Conservation (phyloP, 257 asterid species). For the Misopates orontium region DNA sequence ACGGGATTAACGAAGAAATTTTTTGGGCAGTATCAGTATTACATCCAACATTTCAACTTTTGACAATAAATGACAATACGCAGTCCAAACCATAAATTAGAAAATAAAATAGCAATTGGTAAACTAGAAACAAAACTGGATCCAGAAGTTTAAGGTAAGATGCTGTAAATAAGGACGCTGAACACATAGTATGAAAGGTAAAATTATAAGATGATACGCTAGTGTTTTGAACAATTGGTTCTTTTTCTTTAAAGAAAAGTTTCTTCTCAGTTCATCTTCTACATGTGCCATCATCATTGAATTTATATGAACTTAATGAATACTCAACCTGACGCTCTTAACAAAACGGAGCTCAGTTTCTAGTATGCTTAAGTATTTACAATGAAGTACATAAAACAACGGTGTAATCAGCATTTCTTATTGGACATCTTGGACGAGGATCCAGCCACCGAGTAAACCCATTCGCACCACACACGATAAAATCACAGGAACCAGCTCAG, state of each 20-base stretch:
- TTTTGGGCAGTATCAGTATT: no score
- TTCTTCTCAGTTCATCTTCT: constrained; percentile 35
- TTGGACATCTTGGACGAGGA: constrained; percentile 24
- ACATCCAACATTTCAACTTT: no score
- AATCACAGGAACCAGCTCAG: constrained; percentile 19
- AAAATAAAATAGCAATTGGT: not conserved
- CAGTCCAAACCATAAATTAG: not conserved
- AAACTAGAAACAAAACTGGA: constrained; percentile 10
- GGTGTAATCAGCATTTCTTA: constrained; percentile 26
- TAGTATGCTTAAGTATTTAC: constrained; percentile 66
- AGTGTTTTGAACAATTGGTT: constrained; percentile 21
- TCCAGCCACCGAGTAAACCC: constrained; percentile 16
- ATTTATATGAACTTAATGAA: constrained; percentile 37
- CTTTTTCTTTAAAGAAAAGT: constrained; percentile 14
- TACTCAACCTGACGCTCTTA: constrained; percentile 51
- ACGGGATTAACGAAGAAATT: no score
- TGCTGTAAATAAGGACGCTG: no score
- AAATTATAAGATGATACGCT: constrained; percentile 12
- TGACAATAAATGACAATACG: no score
- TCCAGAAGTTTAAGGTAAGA: constrained; percentile 11
- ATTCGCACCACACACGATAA: constrained; percentile 16
- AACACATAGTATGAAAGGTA: not conserved
- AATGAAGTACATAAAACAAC: constrained; percentile 40
- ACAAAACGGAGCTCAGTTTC: constrained; percentile 59
- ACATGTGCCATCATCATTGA: constrained; percentile 38